Conservation (phyloP, 352 stramenopile species). For the Hyphochytrium catenoides region DNA sequence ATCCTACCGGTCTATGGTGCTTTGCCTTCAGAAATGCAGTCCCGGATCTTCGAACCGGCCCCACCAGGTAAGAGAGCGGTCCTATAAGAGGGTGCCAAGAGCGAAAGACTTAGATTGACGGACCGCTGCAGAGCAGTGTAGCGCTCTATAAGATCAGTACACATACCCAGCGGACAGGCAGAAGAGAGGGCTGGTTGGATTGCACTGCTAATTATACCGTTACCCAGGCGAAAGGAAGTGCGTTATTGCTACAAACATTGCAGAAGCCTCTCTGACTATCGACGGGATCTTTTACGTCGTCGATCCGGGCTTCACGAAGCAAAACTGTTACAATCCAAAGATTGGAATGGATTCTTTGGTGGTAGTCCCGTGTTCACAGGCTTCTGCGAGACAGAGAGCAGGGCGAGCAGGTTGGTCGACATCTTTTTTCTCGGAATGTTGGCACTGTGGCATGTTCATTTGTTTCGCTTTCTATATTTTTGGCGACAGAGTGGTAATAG, state of each 20-base stretch:
- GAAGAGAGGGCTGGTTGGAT: too few species aligned
- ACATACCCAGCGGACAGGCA: too few species aligned
- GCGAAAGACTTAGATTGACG: too few species aligned
- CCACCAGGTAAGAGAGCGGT: slow-evolving; percentile 19
- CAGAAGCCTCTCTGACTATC: slow-evolving; percentile 97
- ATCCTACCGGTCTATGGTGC: slow-evolving; percentile 95
- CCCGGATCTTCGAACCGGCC: slow-evolving; percentile 92
- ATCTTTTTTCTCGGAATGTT: too few species aligned
- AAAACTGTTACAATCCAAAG: slow-evolving; percentile 98
- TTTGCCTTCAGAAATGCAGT: slow-evolving; percentile 96
- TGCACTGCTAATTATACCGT: too few species aligned
- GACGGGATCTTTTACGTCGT: slow-evolving; percentile 89
- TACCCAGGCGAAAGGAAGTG: slow-evolving; percentile 88
- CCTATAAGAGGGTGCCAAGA: too few species aligned
- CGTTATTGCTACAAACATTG: slow-evolving; percentile 99
- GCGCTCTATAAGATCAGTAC: too few species aligned
- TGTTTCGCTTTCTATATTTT: too few species aligned
- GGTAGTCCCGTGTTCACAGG: slow-evolving; percentile 92
- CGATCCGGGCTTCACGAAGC: slow-evolving; percentile 87
- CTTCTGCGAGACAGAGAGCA: slow-evolving; percentile 85
- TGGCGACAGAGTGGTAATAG: too few species aligned
- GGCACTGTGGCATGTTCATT: too few species aligned
- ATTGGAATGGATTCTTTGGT: slow-evolving; percentile 98
- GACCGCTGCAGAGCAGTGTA: too few species aligned
- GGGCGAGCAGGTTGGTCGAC: slow-evolving; percentile 91